Base-by-base conservation (phyloP, 768 basidiomycete genomes). In the Xerocomellus dryophilus region DNA sequence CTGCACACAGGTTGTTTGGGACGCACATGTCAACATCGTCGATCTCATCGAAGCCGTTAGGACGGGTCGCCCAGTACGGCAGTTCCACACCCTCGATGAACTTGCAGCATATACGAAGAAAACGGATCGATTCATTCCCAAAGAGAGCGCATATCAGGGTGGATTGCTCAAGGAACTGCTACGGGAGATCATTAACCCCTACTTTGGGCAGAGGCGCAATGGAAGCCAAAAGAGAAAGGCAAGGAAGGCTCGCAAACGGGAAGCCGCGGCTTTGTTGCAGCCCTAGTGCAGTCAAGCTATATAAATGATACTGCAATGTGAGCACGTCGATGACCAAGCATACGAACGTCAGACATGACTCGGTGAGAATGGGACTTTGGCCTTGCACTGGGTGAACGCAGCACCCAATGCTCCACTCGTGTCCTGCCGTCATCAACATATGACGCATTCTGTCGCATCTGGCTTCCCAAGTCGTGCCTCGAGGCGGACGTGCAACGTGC, bases 401-500 rank as follows among this genome's bases (percentile, higher is more conserved):
- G 3, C 4, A 15, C 15, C 10, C 8, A 14, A 10, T 25, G 18
- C 18, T 29, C 12, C 31, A 9, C 21, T 31, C 29, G 0, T 20
- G 9, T 18, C 34, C 15, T 31, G 18, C 9, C 18, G 3, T 17
- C 18, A 52, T 65, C 58, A 81, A 45, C 76, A 79, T 44, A 81
- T 74, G 7, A 77, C 64, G 56, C 80, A 81, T 2, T 79, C 78
- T 17, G 66, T 52, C 25, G 70, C 66, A 18, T 51, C 51, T 2
- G 78, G 68, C 48, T 70, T 74, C 15, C 60, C 70, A 15, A 82
- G 65, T 25, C 69, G 67, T 2, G 77, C 79, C 60, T 82, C 81
- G 11, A 82, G 61, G 8, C 78, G 73, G 0, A 63, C 77, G 42
- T 73, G 59, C n/a, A 82, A 66, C 20, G 71, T 70, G 39, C 77